These are phyloP conservation scores for Aspergillus sp. DNA, from an alignment of 2,329 filamentous ascomycete genomes.

Conservation along the genomic window DNA sequence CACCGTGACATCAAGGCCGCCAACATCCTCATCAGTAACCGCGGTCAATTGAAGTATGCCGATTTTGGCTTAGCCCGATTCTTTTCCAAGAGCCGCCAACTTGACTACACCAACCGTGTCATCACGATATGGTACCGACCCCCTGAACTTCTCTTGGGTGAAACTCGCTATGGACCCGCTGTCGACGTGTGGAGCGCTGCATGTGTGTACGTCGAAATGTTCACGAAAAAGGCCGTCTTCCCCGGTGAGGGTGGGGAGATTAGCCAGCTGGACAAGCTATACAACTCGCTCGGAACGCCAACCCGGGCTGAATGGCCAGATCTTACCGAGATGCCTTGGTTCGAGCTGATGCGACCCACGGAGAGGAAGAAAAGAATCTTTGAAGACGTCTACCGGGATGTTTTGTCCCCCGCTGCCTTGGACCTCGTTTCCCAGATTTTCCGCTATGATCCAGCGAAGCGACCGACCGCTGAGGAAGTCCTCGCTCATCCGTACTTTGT, in stretches of 20 bases:
- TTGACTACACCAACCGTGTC: slow-evolving; percentile 97
- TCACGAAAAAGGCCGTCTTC: slow-evolving; percentile 89
- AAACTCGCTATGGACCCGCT: slow-evolving; percentile 84
- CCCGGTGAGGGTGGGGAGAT: slow-evolving; percentile 95
- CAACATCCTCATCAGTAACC: slow-evolving; percentile 90
- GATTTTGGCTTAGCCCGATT: slow-evolving; percentile 97
- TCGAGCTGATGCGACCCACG: slow-evolving; percentile 80
- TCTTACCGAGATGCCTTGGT: slow-evolving; percentile 94
- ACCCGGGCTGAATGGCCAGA: slow-evolving; percentile 82
- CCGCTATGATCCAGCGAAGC: slow-evolving; percentile 77
- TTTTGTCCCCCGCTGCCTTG: slow-evolving; percentile 76
- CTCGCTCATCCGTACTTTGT: slow-evolving; percentile 87
- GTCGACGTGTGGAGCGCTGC: slow-evolving; percentile 97
- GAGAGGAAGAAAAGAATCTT: slow-evolving; percentile 74
- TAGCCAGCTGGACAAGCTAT: slow-evolving; percentile 95
- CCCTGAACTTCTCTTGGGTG: slow-evolving; percentile 84
- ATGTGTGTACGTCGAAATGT: slow-evolving; percentile 95
- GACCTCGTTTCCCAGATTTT: slow-evolving; percentile 84
- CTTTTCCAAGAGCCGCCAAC: slow-evolving; percentile 85
- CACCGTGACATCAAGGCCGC: slow-evolving; percentile 98
- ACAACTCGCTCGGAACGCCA: slow-evolving; percentile 84
- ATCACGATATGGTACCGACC: slow-evolving; percentile 98
- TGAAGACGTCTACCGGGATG: slow-evolving; percentile 75
- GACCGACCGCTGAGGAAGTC: slow-evolving; percentile 80
- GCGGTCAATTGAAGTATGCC: slow-evolving; percentile 84